phyloP scores from a whole-genome alignment of 2,329 filamentous ascomycete genomes.

The Passalora sequoiae region DNA sequence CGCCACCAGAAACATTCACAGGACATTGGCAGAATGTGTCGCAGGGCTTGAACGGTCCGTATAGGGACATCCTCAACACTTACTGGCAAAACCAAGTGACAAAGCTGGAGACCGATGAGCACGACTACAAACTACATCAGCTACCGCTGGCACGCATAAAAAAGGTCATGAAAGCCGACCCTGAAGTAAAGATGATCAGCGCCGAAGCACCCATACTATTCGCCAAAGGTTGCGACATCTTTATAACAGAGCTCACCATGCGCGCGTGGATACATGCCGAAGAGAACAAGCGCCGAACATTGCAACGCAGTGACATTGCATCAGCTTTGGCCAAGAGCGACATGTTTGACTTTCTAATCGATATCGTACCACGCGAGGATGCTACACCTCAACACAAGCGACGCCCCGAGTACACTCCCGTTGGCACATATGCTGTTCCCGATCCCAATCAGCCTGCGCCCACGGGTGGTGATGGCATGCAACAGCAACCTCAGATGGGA shows the following conservation, averaged over 20 bases:
- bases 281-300: conserved; percentile 93
- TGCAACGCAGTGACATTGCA: conserved; percentile 94
- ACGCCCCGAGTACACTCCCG: conserved; percentile 35
- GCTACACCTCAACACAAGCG: conserved; percentile 80
- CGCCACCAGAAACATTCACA: conserved; percentile 84
- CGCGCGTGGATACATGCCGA: conserved; percentile 99
- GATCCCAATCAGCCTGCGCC: conserved; percentile 49
- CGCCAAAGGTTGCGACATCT: conserved; percentile 97
- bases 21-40: conserved; percentile 97
- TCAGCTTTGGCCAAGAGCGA: conserved; percentile 94
- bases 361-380: conserved; percentile 95
- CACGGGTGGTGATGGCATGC: conserved; percentile 32
- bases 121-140: conserved; percentile 98
- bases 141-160: conserved; percentile 96
- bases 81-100: conserved; percentile 99
- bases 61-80: conserved; percentile 94
- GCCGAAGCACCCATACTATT: conserved; percentile 97
- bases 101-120: conserved; percentile 86
- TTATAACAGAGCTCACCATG: conserved; percentile 94
- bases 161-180: conserved; percentile 99
- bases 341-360: conserved; percentile 99
- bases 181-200: conserved; percentile 99
- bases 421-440: conserved; percentile 44
- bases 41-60: conserved; percentile 85
- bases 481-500: conserved; percentile 29